These are phyloP conservation scores for Colletotrichum sp. DNA, from an alignment of 2,329 filamentous ascomycete species.

Conservation along the genomic window DNA sequence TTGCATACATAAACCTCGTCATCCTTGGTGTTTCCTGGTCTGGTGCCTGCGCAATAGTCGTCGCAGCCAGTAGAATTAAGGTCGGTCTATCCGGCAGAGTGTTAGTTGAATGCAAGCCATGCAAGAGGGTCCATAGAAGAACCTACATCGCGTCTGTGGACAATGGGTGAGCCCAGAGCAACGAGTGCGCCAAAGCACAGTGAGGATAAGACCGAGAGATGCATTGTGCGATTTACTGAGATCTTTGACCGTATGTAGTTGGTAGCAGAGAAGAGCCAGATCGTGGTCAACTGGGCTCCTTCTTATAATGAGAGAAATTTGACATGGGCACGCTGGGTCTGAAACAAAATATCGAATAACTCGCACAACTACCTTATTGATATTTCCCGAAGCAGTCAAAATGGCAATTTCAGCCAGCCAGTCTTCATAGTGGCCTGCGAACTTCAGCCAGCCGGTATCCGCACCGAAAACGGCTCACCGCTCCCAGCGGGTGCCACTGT, in stretches of 20 bases:
- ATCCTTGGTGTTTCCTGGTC: too few species aligned
- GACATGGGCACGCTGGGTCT: too few species aligned
- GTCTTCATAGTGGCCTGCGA: background rate
- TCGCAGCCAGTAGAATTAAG: too few species aligned
- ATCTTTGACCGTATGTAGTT: too few species aligned
- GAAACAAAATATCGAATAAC: background rate
- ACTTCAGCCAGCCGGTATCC: background rate
- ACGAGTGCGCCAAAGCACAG: background rate
- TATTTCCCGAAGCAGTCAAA: background rate
- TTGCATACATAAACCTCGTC: too few species aligned
- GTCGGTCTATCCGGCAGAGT: too few species aligned
- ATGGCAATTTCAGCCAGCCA: too few species aligned
- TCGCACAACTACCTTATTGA: background rate
- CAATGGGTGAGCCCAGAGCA: background rate
- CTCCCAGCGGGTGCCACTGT: background rate
- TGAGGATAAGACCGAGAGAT: background rate
- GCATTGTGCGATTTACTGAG: background rate
- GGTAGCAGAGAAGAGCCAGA: background rate
- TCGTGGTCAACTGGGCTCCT: background rate
- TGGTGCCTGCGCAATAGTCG: too few species aligned
- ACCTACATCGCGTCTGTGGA: background rate
- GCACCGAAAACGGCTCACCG: background rate
- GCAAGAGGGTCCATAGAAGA: too few species aligned
- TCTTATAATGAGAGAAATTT: background rate
- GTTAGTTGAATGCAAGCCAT: too few species aligned